Base-by-base conservation (phyloP, 345 rosid species). In the Excoecaria agallocha region DNA sequence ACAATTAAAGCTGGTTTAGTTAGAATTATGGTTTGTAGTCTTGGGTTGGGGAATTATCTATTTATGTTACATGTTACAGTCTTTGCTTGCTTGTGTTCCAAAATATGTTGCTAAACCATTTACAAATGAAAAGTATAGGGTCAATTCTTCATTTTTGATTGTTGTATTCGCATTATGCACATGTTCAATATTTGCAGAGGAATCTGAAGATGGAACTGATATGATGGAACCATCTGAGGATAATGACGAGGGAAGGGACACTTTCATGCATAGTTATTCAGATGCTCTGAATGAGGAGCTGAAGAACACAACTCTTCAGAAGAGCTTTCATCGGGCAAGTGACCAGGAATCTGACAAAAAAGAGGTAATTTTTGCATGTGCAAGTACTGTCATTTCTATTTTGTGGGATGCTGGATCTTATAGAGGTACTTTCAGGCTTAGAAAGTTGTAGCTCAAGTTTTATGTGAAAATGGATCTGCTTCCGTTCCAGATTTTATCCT, bases 281-380 rank as follows among this genome's bases (percentile, higher is more conserved):
- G 87, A 88, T 78, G 95, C 84, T 78, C 75, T 94, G 86, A 80
- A 81, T 74, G 82, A 70, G 66, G 89, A 94, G 73, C 87, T 94
- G 68, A 94, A 87, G 80, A 76, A 82, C 76, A 85, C 95, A 37
- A 85, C 90, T 2, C 83, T 94, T 19, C 80, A 79, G 70, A 89
- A 83, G 73, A 94, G 96, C 79, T 94, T 92, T 71, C 74, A 86
- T 63, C 84, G 68, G 73, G 97, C 87, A 59, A 83, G 80, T 68
- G 96, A 87, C 39, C 83, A 70, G 41, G 43, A 88, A 20, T 48
- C 84, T 1, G 70, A 80, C 58, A 74, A 77, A 58, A 85, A 76
- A 30, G 89, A 81, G 96, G 97, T 90, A 85, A 52, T 20, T 30
- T 55, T 45, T 50, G 65, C 68, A 48, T 35, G 49, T 38, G 17